Conservation (phyloP, 2,329 filamentous ascomycete genomes). For the Sporothrix phasma region DNA sequence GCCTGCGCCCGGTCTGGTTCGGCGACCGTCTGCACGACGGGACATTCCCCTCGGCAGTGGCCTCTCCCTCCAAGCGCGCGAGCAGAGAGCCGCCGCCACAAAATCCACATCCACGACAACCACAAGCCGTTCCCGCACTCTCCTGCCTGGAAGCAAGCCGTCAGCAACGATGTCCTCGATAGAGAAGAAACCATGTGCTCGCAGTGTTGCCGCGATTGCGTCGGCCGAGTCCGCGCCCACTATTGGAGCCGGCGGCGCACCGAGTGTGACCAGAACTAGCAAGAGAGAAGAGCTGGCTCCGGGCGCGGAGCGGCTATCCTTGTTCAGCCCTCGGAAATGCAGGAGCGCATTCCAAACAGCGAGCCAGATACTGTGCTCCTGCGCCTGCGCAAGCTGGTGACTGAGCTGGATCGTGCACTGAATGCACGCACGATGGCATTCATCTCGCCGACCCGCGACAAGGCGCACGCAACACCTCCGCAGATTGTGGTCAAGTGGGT, state of each 20-base stretch:
- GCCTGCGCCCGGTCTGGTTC: background rate
- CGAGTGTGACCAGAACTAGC: background rate
- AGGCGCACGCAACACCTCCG: conserved; percentile 50
- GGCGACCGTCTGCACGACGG: conserved; percentile 13
- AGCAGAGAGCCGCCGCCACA: conserved; percentile 13
- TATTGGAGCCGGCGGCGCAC: background rate
- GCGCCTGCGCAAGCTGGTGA: conserved; percentile 46
- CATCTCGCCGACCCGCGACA: conserved; percentile 41
- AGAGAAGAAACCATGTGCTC: background rate
- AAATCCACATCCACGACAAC: background rate
- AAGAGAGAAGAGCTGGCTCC: background rate
- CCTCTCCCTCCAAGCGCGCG: conserved; percentile 19
- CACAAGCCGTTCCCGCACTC: conserved; percentile 11
- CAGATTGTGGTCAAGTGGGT: conserved; percentile 71
- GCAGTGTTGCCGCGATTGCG: background rate
- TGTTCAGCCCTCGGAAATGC: conserved; percentile 48
- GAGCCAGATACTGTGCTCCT: conserved; percentile 49
- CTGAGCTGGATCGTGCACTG: conserved; percentile 51
- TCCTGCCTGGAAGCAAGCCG: conserved; percentile 15
- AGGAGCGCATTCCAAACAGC: conserved; percentile 41
- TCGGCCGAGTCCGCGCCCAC: background rate
- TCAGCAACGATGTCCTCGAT: background rate
- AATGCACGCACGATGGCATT: conserved; percentile 55
- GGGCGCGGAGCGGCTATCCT: conserved; percentile 28
- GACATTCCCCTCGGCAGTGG: conserved; percentile 17